Percentiles rank a stretch among this genome's conserved stretches.
Conservation (phyloP, 495 filamentous ascomycete species). For the Lophium mytilinum region DNA sequence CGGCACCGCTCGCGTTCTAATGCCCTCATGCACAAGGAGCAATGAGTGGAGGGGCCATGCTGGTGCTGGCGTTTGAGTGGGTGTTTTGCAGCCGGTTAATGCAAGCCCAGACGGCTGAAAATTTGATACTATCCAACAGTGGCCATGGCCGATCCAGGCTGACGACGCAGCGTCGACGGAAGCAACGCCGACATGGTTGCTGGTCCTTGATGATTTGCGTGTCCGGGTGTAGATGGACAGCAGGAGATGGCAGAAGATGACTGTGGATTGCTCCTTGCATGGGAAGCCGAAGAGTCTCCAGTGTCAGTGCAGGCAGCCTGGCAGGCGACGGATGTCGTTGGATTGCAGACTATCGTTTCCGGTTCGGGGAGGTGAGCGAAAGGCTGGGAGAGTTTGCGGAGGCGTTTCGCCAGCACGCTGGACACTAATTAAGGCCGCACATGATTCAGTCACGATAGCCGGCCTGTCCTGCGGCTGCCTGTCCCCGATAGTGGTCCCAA, state of each 20-base stretch:
- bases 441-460: conserved; percentile 21
- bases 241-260: background rate
- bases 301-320: background rate
- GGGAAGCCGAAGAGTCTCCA: background rate
- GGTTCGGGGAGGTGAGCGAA: conserved; percentile 11
- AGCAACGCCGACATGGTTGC: background rate
- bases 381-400: conserved; percentile 7
- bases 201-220: background rate
- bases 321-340: background rate
- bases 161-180: background rate
- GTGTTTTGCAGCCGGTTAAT: too few relatives aligned
- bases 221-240: background rate
- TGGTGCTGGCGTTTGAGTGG: too few relatives aligned
- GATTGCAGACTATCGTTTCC: conserved; percentile 13
- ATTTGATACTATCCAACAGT: too few relatives aligned
- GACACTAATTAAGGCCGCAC: conserved; percentile 14
- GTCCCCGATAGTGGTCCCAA: conserved; percentile 1
- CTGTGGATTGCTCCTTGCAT: background rate
- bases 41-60: too few relatives aligned
- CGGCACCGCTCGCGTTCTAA: too few relatives aligned
- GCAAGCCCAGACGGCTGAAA: too few relatives aligned
- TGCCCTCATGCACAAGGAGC: too few relatives aligned
- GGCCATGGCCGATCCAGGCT: too few relatives aligned
- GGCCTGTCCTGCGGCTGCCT: too few relatives aligned
- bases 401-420: conserved; percentile 21